Evolutionary conservation across 164 flowering plant genomes (phyloP).

Genomic region (Umbilicus rupestris): DNA sequence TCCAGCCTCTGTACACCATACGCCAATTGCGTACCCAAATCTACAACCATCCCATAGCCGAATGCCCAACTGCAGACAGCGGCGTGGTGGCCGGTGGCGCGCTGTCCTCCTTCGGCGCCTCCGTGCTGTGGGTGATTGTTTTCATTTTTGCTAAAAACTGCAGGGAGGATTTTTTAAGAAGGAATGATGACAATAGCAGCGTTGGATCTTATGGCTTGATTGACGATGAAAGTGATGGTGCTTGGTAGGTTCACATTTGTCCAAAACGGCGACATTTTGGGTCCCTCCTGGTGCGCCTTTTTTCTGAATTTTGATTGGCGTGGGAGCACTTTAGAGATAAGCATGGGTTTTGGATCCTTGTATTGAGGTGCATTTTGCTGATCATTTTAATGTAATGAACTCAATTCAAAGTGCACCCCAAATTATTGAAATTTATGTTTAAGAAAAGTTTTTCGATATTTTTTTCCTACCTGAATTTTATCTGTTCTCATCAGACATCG

Average conservation of each 20-base stretch:
- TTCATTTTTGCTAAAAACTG: not conserved
- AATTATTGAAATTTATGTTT: no score
- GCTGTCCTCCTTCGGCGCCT: not conserved
- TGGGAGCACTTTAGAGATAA: not conserved
- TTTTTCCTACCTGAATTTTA: no score
- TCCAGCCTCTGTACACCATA: not conserved
- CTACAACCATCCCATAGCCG: not conserved
- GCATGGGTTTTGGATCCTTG: not conserved
- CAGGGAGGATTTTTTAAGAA: conserved; percentile 1
- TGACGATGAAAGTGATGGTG: not conserved
- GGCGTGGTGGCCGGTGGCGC: not conserved
- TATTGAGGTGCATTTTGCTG: not conserved
- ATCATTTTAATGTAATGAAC: not conserved
- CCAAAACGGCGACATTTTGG: not conserved
- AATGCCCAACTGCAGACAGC: not conserved
- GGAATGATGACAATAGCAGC: not conserved
- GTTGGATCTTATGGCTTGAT: conserved; percentile 1
- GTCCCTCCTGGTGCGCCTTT: not conserved
- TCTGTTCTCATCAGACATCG: no score
- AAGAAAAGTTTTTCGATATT: no score
- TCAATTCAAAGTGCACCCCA: not conserved
- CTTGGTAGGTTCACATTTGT: not conserved
- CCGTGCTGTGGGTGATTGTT: not conserved
- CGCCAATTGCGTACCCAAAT: not conserved
- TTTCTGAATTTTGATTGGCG: not conserved